These are phyloP conservation scores for Gnetum montanum DNA, from an alignment of 75 land plant genomes.

Conservation along the genomic window DNA sequence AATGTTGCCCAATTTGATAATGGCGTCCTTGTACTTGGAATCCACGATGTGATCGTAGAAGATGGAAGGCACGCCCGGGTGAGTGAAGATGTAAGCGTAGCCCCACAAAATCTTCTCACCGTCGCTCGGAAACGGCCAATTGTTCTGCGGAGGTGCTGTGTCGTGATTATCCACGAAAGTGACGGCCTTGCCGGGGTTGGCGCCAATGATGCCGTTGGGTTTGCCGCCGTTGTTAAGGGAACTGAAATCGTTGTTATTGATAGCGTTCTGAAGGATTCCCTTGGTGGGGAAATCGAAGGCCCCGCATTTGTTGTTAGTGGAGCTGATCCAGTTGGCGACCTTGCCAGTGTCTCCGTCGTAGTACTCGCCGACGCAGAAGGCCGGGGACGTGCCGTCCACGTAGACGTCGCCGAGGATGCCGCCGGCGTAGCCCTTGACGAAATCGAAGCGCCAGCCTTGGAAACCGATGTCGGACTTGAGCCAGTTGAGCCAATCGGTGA, in stretches of 20 bases:
- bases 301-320: background rate
- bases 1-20: no score
- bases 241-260: constrained; percentile 20
- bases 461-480: constrained; percentile 13
- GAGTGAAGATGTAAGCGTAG: constrained; percentile 67
- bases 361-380: constrained; percentile 16
- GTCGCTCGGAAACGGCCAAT: constrained; percentile 48
- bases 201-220: constrained; percentile 40
- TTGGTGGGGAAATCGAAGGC: constrained; percentile 26
- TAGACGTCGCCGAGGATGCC: constrained; percentile 13
- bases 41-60: no score
- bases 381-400: constrained; percentile 9
- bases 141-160: constrained; percentile 24
- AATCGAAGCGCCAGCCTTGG: constrained; percentile 29
- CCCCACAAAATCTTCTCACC: constrained; percentile 51
- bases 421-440: constrained; percentile 23
- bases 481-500: constrained; percentile 23
- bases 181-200: constrained; percentile 34
- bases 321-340: constrained; percentile 15
- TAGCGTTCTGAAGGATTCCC: constrained; percentile 21
- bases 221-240: constrained; percentile 19
- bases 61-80: constrained; percentile 34
- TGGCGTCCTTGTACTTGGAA: no score
- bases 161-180: constrained; percentile 46
- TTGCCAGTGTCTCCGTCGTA: constrained; percentile 13